Conservation (phyloP, 306 rosid species). For the Fagus sylvatica region DNA sequence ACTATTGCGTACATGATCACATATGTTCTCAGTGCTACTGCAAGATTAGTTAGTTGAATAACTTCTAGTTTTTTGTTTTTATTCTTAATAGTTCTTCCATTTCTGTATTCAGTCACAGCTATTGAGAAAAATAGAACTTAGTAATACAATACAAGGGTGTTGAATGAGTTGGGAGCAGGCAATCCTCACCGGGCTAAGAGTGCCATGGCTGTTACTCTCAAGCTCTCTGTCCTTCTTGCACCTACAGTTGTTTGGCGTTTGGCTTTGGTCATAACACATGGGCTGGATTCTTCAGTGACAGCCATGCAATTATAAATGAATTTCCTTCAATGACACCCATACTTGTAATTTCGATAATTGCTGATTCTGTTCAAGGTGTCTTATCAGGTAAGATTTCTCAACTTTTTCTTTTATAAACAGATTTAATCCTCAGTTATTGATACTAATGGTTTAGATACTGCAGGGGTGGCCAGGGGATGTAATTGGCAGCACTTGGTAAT, state of each 20-base stretch:
- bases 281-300: slow-evolving; percentile 58
- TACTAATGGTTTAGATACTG: slow-evolving; percentile 14
- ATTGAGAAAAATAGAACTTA: slow-evolving; percentile 6
- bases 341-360: slow-evolving; percentile 55
- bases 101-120: not conserved
- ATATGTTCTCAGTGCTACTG: slow-evolving; percentile 85
- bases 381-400: slow-evolving; percentile 60
- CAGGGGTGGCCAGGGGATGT: slow-evolving; percentile 87
- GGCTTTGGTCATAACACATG: slow-evolving; percentile 55
- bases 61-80: not conserved
- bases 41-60: slow-evolving; percentile 49
- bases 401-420: not conserved
- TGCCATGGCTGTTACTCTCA: slow-evolving; percentile 67
- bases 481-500: slow-evolving; percentile 76
- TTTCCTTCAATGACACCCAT: slow-evolving; percentile 69
- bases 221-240: slow-evolving; percentile 63
- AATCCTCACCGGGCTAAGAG: slow-evolving; percentile 52
- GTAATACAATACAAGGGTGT: slow-evolving; percentile 71
- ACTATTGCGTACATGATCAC: no score
- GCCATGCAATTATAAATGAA: slow-evolving; percentile 35
- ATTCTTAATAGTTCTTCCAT: not conserved
- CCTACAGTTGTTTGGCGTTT: slow-evolving; percentile 43
- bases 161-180: slow-evolving; percentile 85
- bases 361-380: slow-evolving; percentile 77
- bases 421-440: not conserved